These are phyloP conservation scores for Candida tetrigidarum DNA, from an alignment of 1,139 yeast species.

Conservation along the genomic window DNA sequence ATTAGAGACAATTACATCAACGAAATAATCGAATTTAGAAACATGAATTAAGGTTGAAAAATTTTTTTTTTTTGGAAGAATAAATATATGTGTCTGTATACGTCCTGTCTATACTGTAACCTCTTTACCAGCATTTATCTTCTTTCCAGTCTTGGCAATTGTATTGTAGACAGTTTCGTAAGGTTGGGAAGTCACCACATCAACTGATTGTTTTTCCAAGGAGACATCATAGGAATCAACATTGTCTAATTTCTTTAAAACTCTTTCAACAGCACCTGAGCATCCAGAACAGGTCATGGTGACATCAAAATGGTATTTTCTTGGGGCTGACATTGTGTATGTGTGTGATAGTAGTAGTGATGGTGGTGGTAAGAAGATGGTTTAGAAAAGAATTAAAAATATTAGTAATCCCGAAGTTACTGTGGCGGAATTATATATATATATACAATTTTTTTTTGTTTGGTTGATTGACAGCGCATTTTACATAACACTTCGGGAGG, in stretches of 20 bases:
- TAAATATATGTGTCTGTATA: no score
- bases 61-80: no score
- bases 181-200: conserved; percentile 64
- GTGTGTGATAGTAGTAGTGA: not conserved
- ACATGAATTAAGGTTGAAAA: conserved; percentile 18
- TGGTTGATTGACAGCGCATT: not conserved
- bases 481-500: not conserved
- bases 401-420: not conserved
- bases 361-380: no score
- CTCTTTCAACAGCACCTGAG: conserved; percentile 85
- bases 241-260: conserved; percentile 71
- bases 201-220: conserved; percentile 80
- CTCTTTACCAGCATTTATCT: conserved; percentile 66
- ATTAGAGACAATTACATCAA: conserved; percentile 61
- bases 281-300: conserved; percentile 88
- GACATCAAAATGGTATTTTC: conserved; percentile 72
- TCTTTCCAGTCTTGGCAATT: conserved; percentile 91
- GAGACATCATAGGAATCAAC: conserved; percentile 75
- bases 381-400: no score
- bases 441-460: conserved; percentile 4
- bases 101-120: conserved; percentile 19
- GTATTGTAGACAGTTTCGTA: conserved; percentile 80
- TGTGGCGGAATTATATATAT: not conserved
- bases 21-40: conserved; percentile 52
- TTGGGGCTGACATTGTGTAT: conserved; percentile 14